These are phyloP conservation scores for Penicillium sp. DNA, from an alignment of 2,329 filamentous ascomycete genomes.

Conservation along the genomic window DNA sequence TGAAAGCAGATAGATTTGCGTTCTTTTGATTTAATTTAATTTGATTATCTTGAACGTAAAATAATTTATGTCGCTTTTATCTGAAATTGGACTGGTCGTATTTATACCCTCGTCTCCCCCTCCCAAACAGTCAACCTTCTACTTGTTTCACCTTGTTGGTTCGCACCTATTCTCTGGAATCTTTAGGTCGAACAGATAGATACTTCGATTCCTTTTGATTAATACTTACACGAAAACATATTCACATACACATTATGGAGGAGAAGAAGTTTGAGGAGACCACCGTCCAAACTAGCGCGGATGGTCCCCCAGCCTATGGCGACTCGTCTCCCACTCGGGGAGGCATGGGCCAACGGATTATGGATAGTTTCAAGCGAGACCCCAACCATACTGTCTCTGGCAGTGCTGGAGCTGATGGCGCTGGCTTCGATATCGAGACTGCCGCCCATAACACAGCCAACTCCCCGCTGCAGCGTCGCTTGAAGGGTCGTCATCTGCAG, in stretches of 20 bases:
- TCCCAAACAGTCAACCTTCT: not conserved
- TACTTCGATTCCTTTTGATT: not conserved
- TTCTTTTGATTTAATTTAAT: not conserved
- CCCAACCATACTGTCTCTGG: conserved; percentile 39
- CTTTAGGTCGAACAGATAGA: not conserved
- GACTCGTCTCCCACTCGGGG: conserved; percentile 26
- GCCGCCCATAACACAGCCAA: conserved; percentile 64
- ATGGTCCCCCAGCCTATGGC: conserved; percentile 32
- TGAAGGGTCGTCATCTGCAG: conserved; percentile 84
- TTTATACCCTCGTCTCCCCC: conserved; percentile 5
- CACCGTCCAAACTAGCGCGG: conserved; percentile 22
- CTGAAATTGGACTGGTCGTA: conserved; percentile 1
- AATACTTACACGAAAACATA: not conserved
- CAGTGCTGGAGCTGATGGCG: conserved; percentile 51
- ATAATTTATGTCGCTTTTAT: not conserved
- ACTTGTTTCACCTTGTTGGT: not conserved
- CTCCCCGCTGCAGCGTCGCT: conserved; percentile 69
- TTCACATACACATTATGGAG: conserved; percentile 27
- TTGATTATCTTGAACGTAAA: not conserved
- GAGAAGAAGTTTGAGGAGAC: conserved; percentile 29
- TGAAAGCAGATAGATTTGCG: not conserved
- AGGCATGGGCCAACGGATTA: conserved; percentile 29
- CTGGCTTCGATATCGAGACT: conserved; percentile 61
- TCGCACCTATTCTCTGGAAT: not conserved
- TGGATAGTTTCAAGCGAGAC: conserved; percentile 47